phyloP scores from a whole-genome alignment of 306 rosid species.

The Dicorynia guianensis region DNA sequence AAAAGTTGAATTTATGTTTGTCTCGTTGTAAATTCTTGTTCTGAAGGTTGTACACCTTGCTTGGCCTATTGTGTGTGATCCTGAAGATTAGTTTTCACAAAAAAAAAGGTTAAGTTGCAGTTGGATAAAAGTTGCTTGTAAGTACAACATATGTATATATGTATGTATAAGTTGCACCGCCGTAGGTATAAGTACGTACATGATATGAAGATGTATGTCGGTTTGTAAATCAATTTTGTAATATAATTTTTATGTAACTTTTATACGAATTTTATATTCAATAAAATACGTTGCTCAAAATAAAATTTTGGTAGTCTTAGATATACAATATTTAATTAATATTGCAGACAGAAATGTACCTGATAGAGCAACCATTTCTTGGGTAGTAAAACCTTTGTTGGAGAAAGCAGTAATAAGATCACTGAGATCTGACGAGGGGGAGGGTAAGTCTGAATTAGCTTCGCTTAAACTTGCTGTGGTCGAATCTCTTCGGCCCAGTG shows the following conservation, averaged over 20 bases:
- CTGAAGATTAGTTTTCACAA: slow-evolving; percentile 34
- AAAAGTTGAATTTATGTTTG: slow-evolving; percentile 47
- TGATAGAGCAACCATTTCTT: slow-evolving; percentile 64
- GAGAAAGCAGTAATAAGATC: slow-evolving; percentile 48
- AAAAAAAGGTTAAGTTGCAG: neutral
- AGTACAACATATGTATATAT: too few relatives aligned
- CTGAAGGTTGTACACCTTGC: slow-evolving; percentile 46
- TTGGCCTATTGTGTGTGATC: slow-evolving; percentile 63
- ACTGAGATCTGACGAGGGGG: slow-evolving; percentile 41
- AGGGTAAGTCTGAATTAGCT: slow-evolving; percentile 50
- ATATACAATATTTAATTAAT: too few relatives aligned
- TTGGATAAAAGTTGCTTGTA: too few relatives aligned
- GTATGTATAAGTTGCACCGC: too few relatives aligned
- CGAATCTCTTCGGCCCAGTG: slow-evolving; percentile 65
- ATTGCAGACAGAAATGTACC: slow-evolving; percentile 28
- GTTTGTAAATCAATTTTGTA: too few relatives aligned
- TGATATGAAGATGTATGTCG: too few relatives aligned
- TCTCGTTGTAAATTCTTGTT: slow-evolving; percentile 55
- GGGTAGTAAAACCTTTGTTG: slow-evolving; percentile 52
- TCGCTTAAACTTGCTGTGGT: slow-evolving; percentile 49
- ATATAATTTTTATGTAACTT: too few relatives aligned
- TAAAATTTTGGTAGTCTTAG: too few relatives aligned
- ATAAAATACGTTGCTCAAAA: too few relatives aligned
- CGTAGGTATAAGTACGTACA: too few relatives aligned
- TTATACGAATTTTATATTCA: too few relatives aligned